Evolutionary conservation across 2,329 filamentous ascomycete species (phyloP).

Genomic region (Claviceps africana): DNA sequence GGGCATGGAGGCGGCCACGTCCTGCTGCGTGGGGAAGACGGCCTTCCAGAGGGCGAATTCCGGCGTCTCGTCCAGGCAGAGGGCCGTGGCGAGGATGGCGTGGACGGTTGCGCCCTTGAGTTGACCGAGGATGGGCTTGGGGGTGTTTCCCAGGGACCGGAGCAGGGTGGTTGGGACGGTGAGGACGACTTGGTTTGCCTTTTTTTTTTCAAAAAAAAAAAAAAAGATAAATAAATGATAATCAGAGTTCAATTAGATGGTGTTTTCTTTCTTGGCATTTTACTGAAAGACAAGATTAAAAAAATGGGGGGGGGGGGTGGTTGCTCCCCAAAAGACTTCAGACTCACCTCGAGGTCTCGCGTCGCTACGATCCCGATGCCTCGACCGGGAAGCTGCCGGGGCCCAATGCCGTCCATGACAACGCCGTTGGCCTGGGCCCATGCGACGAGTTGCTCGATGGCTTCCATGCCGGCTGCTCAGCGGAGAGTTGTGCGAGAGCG

Average conservation of each 20-base stretch:
- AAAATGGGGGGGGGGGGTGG: too few species aligned
- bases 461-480: slow-evolving; percentile 4
- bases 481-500: not conserved
- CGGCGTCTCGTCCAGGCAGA: slow-evolving; percentile 38
- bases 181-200: slow-evolving; percentile 42
- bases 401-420: slow-evolving; percentile 50
- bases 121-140: slow-evolving; percentile 33
- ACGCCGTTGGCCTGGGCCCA: slow-evolving; percentile 58
- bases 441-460: slow-evolving; percentile 39
- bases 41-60: slow-evolving; percentile 46
- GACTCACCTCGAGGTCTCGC: slow-evolving; percentile 45
- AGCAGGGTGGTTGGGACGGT: slow-evolving; percentile 50
- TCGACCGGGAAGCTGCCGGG: slow-evolving; percentile 52
- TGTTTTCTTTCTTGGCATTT: too few species aligned
- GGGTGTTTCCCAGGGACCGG: slow-evolving; percentile 48
- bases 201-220: not conserved
- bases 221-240: too few species aligned
- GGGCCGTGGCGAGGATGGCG: slow-evolving; percentile 55
- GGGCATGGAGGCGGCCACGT: slow-evolving; percentile 38
- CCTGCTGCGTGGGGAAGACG: slow-evolving; percentile 49
- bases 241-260: too few species aligned
- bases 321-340: too few species aligned
- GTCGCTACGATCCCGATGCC: slow-evolving; percentile 69
- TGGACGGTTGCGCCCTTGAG: slow-evolving; percentile 48
- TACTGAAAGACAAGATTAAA: too few species aligned